Base-by-base conservation (phyloP, 768 basidiomycete species). In the Rhodocollybia butyracea region DNA sequence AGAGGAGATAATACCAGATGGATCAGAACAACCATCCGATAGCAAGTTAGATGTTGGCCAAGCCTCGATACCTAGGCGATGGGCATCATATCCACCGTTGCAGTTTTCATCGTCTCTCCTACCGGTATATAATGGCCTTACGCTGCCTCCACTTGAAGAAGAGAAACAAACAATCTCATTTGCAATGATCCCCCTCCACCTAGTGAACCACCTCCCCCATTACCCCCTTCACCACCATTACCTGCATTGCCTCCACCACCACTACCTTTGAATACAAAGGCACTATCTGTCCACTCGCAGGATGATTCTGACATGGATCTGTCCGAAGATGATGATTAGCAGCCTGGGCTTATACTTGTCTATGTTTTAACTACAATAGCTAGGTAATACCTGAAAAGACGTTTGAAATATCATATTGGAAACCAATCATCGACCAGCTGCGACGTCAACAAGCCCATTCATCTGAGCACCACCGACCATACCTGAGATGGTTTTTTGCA, bases 401-500 rank as follows among this genome's bases (percentile, higher is more conserved):
- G 47, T 17, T 22, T 11, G 11, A n/a, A 38, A 38, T 11, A 38
- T 38, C 30, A 36, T 32, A 38, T 19, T 22, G 26, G 10, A n/a
- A 15, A 32, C 30, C 6, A 22, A 31, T 60, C 54, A 73, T 45
- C 73, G 70, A 15, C 70, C 70, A 61, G 68, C 69, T 34, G 68
- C 61, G 46, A 55, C 58, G 29, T 73, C 76, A 21, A 61, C 69
- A 43, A 66, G 65, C 36, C 76, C 80, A 65, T 79, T 79, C 15
- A 70, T 63, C 63, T 80, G 78, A 10, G 75, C 78, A 51, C 76
- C 83, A 36, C 83, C 84, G 12, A 80, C 80, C 60, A 95, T 79
- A 2, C 86, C 86, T 19, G 88, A 81, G 10, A 98, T 66, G 8
- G 87, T 90, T 76, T 89, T 89, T 69, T 96, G 92, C 77, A 98